A percentile compares a stretch with the other conserved stretches of the same genome.
Evolutionary conservation across 1,139 yeast species (phyloP).

Genomic region (Pneumocystis jirovecii): DNA sequence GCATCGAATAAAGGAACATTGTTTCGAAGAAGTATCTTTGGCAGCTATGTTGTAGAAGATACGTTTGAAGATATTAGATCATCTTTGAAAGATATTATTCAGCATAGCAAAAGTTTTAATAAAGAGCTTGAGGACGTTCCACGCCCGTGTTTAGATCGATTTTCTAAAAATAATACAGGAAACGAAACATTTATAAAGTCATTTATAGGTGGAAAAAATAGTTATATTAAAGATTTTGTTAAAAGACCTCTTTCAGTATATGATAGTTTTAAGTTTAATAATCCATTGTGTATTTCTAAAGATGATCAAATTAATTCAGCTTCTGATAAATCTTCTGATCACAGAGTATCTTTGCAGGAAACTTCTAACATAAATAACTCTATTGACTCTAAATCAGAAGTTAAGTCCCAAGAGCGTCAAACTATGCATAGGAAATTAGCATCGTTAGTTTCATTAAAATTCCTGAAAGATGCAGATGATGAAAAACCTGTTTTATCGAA

Average conservation of each 20-base stretch:
- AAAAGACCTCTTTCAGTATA: not conserved
- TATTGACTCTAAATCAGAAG: not conserved
- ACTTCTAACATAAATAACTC: not conserved
- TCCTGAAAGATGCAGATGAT: not conserved
- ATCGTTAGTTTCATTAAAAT: not conserved
- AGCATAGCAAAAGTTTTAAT: not conserved
- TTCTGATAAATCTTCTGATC: not conserved
- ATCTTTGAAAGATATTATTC: not conserved
- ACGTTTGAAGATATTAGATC: not conserved
- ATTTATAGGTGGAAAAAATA: not conserved
- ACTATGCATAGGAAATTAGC: not conserved
- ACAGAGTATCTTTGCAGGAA: not conserved
- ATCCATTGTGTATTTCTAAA: not conserved
- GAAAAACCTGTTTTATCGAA: not conserved
- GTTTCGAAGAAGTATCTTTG: not conserved
- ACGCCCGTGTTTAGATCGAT: not conserved
- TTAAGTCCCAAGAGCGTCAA: not conserved
- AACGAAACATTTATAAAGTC: not conserved
- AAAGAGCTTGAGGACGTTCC: not conserved
- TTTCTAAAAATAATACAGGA: not conserved
- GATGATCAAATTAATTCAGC: not conserved
- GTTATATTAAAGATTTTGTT: not conserved
- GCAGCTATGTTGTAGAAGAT: not conserved
- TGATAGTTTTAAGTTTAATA: not conserved
- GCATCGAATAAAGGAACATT: not conserved